Percentiles rank a stretch among this genome's conserved stretches.
Conservation (phyloP, 352 stramenopile genomes). For the Globisporangium iwayamae region DNA sequence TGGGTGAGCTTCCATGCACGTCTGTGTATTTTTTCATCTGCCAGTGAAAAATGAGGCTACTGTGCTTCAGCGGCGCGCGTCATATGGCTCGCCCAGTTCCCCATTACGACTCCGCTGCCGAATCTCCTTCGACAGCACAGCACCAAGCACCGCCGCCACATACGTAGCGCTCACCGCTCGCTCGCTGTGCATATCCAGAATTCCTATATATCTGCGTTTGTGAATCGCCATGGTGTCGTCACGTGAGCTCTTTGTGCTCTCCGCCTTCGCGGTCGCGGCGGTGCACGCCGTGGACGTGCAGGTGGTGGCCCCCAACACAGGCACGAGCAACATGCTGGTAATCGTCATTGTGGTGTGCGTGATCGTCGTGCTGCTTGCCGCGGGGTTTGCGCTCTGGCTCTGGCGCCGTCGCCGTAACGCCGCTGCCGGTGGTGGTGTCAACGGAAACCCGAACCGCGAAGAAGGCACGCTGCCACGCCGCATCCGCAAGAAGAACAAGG, state of each 20-base stretch:
- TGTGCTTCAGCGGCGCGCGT: background rate
- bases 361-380: constrained; percentile 14
- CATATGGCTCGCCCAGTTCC: background rate
- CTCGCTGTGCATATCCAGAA: background rate
- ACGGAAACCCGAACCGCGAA: background rate
- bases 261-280: background rate
- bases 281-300: constrained; percentile 1
- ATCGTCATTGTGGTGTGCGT: constrained; percentile 12
- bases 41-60: background rate
- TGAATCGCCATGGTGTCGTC: background rate
- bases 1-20: background rate
- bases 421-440: background rate
- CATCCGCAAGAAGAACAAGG: constrained; percentile 20
- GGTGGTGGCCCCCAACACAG: background rate
- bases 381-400: constrained; percentile 11
- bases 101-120: background rate
- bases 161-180: background rate
- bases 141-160: background rate
- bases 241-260: background rate
- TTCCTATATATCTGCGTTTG: background rate
- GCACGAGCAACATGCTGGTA: constrained; percentile 14
- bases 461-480: constrained; percentile 14
- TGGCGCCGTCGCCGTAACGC: constrained; percentile 8
- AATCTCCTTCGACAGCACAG: background rate
- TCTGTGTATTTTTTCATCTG: background rate